Base-by-base conservation (phyloP, 257 asterid species). In the Cordia subcordata region DNA sequence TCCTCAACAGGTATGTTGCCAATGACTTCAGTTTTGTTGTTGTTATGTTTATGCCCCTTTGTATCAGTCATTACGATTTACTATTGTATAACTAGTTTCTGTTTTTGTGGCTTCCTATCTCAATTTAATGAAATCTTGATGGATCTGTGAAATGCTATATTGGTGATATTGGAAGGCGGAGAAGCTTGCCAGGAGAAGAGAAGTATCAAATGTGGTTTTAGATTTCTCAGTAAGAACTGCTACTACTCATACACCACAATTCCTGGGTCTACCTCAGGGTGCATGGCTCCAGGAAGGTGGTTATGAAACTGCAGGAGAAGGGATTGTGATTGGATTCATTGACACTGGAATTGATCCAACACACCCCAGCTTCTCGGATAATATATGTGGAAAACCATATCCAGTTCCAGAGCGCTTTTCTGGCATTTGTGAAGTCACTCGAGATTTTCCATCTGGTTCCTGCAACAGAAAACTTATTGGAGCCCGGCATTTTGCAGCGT, bases 251-350 rank as follows among this genome's bases (percentile, higher is more conserved):
- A 93, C 99, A 23, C 99, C 99, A 4, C 90, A 89, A 71, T 93
- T 93, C 72, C 87, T 89, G 52, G 99, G 97, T 65, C 84, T 93
- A 51, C 97, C 97, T 8, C 80, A 83, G 54, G 99, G 99, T 47
- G 99, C 99, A 20, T 93, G 99, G 99, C 88, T 81, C 18, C 78
- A 77, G 77, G 90, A 87, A 64, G 99, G 99, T 33, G 99, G 99
- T 45, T 80, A 75, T 63, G 90, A 81, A 71, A 80, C 77, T 33
- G 99, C 99, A 15, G 99, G 99, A 60, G 97, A 86, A 81, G 95
- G 97, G 66, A 39, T 93, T 42, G 99, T 93, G 64, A 86, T 93
- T 60, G 99, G 97, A 61, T 79, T 93, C 62, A 68, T 93, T 10
- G 99, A 93, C 76, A 89, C 99, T 4, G 99, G 99, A 59, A 83